Percentiles rank a stretch among this genome's conserved stretches.
These are phyloP conservation scores for Crepidotus variabilis DNA, from an alignment of 768 basidiomycete genomes.

Conservation along the genomic window DNA sequence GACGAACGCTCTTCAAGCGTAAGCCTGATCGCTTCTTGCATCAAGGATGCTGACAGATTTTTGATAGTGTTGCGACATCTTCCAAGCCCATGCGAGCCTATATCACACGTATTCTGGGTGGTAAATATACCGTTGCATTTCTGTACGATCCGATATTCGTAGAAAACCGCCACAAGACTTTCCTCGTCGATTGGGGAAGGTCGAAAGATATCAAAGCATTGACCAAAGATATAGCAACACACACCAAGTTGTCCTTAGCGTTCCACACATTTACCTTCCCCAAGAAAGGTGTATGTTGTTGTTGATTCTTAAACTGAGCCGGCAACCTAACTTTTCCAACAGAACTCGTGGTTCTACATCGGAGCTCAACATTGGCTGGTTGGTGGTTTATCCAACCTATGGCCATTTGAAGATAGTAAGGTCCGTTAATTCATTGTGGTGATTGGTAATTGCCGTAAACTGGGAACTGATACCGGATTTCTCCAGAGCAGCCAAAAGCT, in stretches of 20 bases:
- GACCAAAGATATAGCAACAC: constrained; percentile 26
- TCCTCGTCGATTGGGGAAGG: constrained; percentile 53
- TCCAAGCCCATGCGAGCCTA: constrained; percentile 39
- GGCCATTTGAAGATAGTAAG: constrained; percentile 39
- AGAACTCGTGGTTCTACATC: constrained; percentile 50
- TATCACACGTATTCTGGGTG: constrained; percentile 17
- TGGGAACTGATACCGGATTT: constrained; percentile 1
- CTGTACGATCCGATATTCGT: constrained; percentile 53
- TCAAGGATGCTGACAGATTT: background rate
- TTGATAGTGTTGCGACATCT: background rate
- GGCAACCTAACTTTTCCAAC: constrained; percentile 4
- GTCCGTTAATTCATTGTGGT: background rate
- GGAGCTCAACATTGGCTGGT: constrained; percentile 45
- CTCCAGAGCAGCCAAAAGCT: constrained; percentile 28
- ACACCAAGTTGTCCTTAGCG: constrained; percentile 16
- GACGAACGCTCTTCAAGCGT: background rate
- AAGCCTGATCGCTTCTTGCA: background rate
- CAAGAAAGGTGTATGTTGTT: constrained; percentile 34
- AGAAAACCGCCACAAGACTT: constrained; percentile 39
- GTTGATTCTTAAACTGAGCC: background rate
- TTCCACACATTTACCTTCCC: constrained; percentile 54
- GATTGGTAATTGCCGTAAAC: constrained; percentile 1
- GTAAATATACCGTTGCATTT: constrained; percentile 35
- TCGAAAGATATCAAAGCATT: constrained; percentile 27
- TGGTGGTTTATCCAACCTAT: constrained; percentile 27